Evolutionary conservation across 1,139 yeast species (phyloP).

Genomic region (Geotrichum fermentans): DNA sequence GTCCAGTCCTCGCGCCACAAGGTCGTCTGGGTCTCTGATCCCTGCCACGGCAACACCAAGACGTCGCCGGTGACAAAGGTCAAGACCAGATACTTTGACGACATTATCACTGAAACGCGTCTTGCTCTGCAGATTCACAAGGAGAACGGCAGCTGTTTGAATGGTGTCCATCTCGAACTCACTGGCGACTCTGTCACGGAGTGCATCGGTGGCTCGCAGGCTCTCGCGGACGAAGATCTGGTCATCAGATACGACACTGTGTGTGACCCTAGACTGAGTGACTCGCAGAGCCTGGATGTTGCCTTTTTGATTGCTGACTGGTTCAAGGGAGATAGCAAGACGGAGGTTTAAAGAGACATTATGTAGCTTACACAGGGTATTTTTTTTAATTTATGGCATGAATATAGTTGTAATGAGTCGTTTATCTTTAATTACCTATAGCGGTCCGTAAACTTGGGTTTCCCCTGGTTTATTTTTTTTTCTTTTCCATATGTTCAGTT

Average conservation of each 20-base stretch:
- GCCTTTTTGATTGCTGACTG: constrained; percentile 43
- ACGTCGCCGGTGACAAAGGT: constrained; percentile 40
- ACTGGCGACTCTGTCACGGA: constrained; percentile 46
- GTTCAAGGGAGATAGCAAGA: constrained; percentile 22
- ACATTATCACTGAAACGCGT: constrained; percentile 40
- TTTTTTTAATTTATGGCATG: too few species aligned
- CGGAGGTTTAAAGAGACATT: constrained; percentile 3
- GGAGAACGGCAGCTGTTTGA: constrained; percentile 34
- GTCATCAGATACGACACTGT: constrained; percentile 42
- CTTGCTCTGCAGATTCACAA: constrained; percentile 39
- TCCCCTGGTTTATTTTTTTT: too few species aligned
- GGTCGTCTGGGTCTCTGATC: constrained; percentile 44
- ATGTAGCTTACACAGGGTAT: too few species aligned
- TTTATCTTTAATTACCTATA: too few species aligned
- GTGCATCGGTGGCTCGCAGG: constrained; percentile 44
- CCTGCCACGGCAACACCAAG: constrained; percentile 45
- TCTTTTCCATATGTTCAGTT: too few species aligned
- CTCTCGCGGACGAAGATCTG: constrained; percentile 41
- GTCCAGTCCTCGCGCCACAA: constrained; percentile 40
- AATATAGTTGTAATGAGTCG: too few species aligned
- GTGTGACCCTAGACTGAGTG: constrained; percentile 43
- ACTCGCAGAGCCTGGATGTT: constrained; percentile 41
- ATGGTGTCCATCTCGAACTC: constrained; percentile 43
- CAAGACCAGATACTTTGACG: constrained; percentile 44
- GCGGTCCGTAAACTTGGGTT: too few species aligned